These are phyloP conservation scores for Pilatotrama ljubarskyi DNA, from an alignment of 768 basidiomycete genomes.

Conservation along the genomic window DNA sequence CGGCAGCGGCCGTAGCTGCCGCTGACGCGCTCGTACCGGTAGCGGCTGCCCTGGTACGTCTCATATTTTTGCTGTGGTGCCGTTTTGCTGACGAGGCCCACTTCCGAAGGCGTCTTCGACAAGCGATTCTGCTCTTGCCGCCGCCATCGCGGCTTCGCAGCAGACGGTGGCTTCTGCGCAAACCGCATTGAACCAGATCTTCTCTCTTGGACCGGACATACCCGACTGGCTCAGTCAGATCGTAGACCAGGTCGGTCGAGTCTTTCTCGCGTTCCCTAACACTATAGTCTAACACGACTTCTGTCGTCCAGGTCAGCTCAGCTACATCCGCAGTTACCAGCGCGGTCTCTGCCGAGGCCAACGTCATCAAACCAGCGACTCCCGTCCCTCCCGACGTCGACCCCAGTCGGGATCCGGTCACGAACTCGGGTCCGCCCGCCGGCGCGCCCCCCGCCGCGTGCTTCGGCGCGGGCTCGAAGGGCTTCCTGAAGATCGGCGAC, in stretches of 20 bases:
- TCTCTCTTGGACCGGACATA: not conserved
- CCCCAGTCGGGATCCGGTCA: too few species aligned
- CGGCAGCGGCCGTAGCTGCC: not conserved
- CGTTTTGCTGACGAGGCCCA: not conserved
- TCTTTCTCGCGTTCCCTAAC: not conserved
- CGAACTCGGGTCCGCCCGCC: too few species aligned
- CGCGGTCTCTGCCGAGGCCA: not conserved
- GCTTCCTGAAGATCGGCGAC: slow-evolving; percentile 9
- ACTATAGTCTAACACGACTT: not conserved
- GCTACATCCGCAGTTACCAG: not conserved
- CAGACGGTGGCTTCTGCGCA: not conserved
- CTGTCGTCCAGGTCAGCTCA: not conserved
- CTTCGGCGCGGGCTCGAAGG: slow-evolving; percentile 12
- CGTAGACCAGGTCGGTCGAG: not conserved
- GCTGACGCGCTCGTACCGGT: not conserved
- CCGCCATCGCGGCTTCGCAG: not conserved
- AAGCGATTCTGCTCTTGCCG: not conserved
- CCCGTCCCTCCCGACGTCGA: slow-evolving; percentile 1
- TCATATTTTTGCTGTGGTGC: not conserved
- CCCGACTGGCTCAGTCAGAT: not conserved
- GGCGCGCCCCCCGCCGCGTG: slow-evolving; percentile 2
- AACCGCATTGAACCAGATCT: not conserved
- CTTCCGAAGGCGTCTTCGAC: not conserved
- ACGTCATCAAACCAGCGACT: not conserved
- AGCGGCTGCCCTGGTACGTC: slow-evolving; percentile 1